Percentiles rank a stretch among this genome's conserved stretches.
phyloP scores from a whole-genome alignment of 306 rosid genomes.

The Morella rubra region DNA sequence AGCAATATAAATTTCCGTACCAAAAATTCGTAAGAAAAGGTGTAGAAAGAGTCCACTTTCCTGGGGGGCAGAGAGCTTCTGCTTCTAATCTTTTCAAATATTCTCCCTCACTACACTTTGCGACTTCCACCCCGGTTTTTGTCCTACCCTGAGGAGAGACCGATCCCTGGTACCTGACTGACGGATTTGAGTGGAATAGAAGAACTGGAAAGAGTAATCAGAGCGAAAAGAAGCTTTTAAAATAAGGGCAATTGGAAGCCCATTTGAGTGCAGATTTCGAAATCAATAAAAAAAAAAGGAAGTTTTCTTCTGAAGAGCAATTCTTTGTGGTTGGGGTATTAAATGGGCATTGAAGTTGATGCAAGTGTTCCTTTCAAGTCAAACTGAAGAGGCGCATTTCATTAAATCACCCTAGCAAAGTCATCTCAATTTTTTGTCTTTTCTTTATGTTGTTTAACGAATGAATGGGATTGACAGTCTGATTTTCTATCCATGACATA shows the following conservation, averaged over 20 bases:
- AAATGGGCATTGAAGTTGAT: slow-evolving; percentile 53
- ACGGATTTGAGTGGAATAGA: slow-evolving; percentile 45
- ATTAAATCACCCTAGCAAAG: slow-evolving; percentile 20
- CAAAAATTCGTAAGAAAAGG: slow-evolving; percentile 23
- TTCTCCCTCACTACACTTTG: slow-evolving; percentile 24
- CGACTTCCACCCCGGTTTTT: slow-evolving; percentile 20
- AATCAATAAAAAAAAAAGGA: slow-evolving; percentile 3
- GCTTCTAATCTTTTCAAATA: slow-evolving; percentile 9
- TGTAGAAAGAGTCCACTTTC: background rate
- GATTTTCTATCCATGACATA: slow-evolving; percentile 15
- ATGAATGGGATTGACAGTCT: slow-evolving; percentile 14
- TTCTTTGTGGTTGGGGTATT: slow-evolving; percentile 21
- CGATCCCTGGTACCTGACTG: background rate
- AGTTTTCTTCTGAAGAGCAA: slow-evolving; percentile 18
- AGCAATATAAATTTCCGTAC: slow-evolving; percentile 32
- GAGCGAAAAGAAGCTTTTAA: slow-evolving; percentile 12
- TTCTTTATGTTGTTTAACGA: background rate
- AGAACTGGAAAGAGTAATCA: slow-evolving; percentile 37
- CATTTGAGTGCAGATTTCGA: slow-evolving; percentile 27
- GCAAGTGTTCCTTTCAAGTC: slow-evolving; percentile 44
- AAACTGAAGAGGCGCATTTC: slow-evolving; percentile 34
- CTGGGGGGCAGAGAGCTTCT: background rate
- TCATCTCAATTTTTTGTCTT: slow-evolving; percentile 4
- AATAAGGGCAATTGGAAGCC: background rate
- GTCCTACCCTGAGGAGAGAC: slow-evolving; percentile 15